Conservation (phyloP, 495 filamentous ascomycete genomes). For the Trichoderma virens region DNA sequence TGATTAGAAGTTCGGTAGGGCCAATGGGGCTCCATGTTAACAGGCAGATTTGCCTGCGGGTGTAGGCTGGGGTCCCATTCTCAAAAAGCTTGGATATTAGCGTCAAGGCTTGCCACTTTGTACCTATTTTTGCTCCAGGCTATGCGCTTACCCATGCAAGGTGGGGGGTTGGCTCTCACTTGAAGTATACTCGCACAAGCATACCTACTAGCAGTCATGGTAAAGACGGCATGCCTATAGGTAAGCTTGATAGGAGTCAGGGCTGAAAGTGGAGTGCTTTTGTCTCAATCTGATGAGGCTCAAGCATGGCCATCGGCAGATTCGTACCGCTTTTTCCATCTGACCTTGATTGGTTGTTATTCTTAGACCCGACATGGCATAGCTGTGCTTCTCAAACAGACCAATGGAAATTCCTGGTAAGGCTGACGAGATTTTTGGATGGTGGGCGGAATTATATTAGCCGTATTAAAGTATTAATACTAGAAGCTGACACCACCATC, state of each 20-base stretch:
- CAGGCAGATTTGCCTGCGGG: too few species aligned
- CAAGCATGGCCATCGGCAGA: not conserved
- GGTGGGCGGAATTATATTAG: not conserved
- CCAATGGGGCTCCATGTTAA: too few species aligned
- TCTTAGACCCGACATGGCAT: not conserved
- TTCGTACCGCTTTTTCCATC: not conserved
- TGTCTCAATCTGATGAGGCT: not conserved
- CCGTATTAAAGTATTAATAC: not conserved
- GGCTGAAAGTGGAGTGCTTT: too few species aligned
- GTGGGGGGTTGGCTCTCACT: too few species aligned
- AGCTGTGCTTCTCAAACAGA: not conserved
- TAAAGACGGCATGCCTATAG: too few species aligned
- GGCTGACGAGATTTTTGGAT: not conserved
- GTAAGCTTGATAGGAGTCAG: too few species aligned
- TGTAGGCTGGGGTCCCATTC: not conserved
- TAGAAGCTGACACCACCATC: not conserved
- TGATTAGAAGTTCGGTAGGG: too few species aligned
- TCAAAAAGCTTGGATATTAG: not conserved
- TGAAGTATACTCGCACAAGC: too few species aligned
- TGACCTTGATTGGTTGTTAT: not conserved
- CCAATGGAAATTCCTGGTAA: not conserved
- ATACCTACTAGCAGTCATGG: too few species aligned
- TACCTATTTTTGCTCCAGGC: not conserved
- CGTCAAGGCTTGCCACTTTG: not conserved
- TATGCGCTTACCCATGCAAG: not conserved